These are phyloP conservation scores for Arthrobotrys pseudoclavata DNA, from an alignment of 2,329 filamentous ascomycete genomes.

Conservation along the genomic window DNA sequence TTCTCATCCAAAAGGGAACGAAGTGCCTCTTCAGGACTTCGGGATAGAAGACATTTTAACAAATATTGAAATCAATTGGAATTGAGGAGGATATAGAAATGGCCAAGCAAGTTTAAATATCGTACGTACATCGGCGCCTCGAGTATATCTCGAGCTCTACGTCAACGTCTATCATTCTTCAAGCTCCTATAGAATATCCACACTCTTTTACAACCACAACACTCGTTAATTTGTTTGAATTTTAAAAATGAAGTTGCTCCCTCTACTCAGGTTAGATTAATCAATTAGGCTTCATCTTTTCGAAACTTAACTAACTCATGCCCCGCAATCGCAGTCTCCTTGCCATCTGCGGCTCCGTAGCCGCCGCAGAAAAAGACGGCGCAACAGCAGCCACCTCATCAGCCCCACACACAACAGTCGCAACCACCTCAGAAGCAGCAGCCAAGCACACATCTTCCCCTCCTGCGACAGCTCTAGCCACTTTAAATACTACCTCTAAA, in stretches of 20 bases:
- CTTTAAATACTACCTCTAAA: background rate
- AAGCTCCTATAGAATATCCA: background rate
- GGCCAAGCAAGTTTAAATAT: conserved; percentile 4
- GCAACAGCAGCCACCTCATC: background rate
- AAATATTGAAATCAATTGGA: background rate
- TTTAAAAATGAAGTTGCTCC: conserved; percentile 7
- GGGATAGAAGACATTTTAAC: background rate
- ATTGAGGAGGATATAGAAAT: background rate
- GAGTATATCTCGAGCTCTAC: background rate
- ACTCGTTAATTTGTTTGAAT: background rate
- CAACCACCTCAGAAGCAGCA: background rate
- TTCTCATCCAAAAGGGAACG: background rate
- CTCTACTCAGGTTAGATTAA: background rate
- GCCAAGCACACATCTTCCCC: background rate
- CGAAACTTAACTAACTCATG: background rate
- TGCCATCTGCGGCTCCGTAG: background rate
- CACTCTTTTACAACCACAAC: background rate
- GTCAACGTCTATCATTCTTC: no score
- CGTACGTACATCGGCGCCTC: background rate
- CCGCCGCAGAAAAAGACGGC: conserved; percentile 13
- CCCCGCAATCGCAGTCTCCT: background rate
- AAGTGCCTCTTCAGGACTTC: background rate
- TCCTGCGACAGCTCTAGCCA: background rate
- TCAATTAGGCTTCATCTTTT: background rate
- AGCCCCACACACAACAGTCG: background rate